Conservation (phyloP, 345 rosid species). For the Moricandia moricandioides region DNA sequence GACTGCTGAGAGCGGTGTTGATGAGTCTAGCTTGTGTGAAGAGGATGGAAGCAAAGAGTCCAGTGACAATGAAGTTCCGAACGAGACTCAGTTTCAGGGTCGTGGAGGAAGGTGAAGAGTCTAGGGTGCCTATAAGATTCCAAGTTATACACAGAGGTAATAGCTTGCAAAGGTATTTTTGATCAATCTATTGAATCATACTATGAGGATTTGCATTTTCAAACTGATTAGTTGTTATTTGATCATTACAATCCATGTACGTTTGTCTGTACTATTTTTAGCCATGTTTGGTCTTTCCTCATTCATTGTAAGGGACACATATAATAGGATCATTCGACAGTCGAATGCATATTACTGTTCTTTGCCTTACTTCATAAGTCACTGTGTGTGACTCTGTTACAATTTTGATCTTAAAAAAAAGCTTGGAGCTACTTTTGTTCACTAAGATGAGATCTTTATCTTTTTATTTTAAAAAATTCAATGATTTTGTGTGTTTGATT, state of each 20-base stretch:
- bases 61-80: slow-evolving; percentile 41
- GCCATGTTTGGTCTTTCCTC: background rate
- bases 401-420: background rate
- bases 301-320: background rate
- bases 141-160: background rate
- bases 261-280: background rate
- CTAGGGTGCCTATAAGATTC: slow-evolving; percentile 26
- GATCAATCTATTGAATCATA: background rate
- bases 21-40: slow-evolving; percentile 45
- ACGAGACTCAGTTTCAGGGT: slow-evolving; percentile 38
- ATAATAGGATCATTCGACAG: background rate
- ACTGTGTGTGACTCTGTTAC: background rate
- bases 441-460: background rate
- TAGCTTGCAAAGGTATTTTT: background rate
- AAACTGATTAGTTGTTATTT: background rate
- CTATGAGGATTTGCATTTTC: background rate
- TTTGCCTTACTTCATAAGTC: background rate
- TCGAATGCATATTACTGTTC: background rate
- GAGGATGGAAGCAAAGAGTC: slow-evolving; percentile 53
- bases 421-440: background rate
- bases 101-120: slow-evolving; percentile 43
- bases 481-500: background rate
- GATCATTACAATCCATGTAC: background rate
- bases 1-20: slow-evolving; percentile 50
- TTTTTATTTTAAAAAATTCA: background rate